These are phyloP conservation scores for Cladosporium colombiae DNA, from an alignment of 2,329 filamentous ascomycete genomes.

Conservation along the genomic window DNA sequence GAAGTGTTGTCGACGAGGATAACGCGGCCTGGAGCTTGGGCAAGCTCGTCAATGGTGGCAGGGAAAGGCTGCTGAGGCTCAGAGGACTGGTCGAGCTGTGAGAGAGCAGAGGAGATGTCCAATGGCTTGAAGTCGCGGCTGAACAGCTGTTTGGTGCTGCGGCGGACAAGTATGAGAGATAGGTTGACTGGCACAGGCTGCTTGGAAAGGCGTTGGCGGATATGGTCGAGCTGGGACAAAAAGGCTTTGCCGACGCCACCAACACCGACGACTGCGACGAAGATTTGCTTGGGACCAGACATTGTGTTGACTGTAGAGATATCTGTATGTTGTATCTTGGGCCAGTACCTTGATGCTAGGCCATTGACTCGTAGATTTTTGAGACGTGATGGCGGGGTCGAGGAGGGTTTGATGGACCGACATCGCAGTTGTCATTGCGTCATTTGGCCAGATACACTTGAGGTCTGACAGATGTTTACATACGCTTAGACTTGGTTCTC, in stretches of 20 bases:
- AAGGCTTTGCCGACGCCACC: constrained; percentile 94
- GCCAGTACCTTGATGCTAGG: background rate
- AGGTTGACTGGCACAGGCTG: constrained; percentile 63
- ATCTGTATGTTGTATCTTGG: constrained; percentile 1
- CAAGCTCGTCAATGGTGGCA: constrained; percentile 74
- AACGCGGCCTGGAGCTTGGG: constrained; percentile 72
- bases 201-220: constrained; percentile 61
- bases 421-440: background rate
- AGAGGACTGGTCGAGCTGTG: constrained; percentile 61
- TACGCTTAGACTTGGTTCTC: background rate
- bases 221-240: constrained; percentile 73
- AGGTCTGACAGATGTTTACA: background rate
- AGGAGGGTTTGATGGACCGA: constrained; percentile 2
- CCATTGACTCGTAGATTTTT: constrained; percentile 14
- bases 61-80: constrained; percentile 60
- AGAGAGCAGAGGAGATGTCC: constrained; percentile 60
- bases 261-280: constrained; percentile 60
- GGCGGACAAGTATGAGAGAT: constrained; percentile 79
- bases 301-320: constrained; percentile 34
- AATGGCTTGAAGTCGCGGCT: constrained; percentile 71
- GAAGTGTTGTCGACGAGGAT: constrained; percentile 96
- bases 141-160: constrained; percentile 80
- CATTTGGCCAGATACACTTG: background rate
- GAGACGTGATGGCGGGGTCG: background rate
- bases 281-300: constrained; percentile 46